Base-by-base conservation (phyloP, 192 early-diverging fungal genomes). In the Gamsiella multidivaricata region DNA sequence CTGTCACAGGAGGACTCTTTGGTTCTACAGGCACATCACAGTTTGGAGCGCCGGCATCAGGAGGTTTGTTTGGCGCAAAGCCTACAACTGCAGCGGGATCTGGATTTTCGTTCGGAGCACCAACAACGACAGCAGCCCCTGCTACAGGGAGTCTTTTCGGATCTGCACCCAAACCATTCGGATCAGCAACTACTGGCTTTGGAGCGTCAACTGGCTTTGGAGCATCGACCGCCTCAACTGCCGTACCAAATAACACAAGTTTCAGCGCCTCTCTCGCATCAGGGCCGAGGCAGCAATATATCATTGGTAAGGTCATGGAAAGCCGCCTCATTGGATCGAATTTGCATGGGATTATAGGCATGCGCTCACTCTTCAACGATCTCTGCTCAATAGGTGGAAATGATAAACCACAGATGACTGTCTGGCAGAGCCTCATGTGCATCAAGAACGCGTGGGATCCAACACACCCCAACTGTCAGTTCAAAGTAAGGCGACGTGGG, bases 391-490 rank as follows among this genome's bases (percentile, higher is more conserved):
- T n/a, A 42, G 11, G 66, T 69, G 65, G 78, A 28, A 55, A 75
- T 65, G 58, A 63, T 29, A 69, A 70, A 12, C 41, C 55, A 23
- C 71, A 83, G 41, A 76, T 82, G 26, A 72, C 79, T 26, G 63
- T 82, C 12, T 88, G 90, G 87, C 88, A 91, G 32, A 82, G 88
- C 36, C 61, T 95, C 14, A 68, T 90, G 69, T 64, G 85, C 41
- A 86, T 95, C 28, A 90, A 90, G 64, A 89, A 88, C 33, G 81
- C 83, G 51, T 97, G 93, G 92, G 88, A 96, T 62, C 91, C 94
- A 11, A 80, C 85, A 33, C 89, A 86, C 49, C 90, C 92, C 7
- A 82, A 84, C 42, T 97, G 92, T 69, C 87, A 91, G 45, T 96
- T 97, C 78, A 91, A 90, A 71, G 91, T 91, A 76, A 33, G 56